Base-by-base conservation (phyloP, 2,329 filamentous ascomycete species). In the Colletotrichum phormii region DNA sequence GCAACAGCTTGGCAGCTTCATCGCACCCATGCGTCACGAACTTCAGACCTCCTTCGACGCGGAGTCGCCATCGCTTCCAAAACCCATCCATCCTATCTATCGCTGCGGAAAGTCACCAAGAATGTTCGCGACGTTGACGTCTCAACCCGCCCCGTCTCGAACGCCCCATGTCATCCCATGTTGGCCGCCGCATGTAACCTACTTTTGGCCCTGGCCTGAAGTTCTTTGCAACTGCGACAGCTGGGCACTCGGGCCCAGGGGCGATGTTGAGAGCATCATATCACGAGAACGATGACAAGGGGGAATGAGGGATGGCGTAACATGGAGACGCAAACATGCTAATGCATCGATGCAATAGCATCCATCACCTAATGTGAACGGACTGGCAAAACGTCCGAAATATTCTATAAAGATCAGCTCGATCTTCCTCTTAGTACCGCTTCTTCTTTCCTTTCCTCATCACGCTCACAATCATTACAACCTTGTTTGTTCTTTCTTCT, bases 1-100 rank as follows among this genome's bases (percentile, higher is more conserved):
- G 71, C 71, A 73, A 71, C 71, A 57, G 33, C 71, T 73, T 73
- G 71, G 71, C 71, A 73, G 71, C 71, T 73, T 73, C 71, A 73
- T 73, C 71, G 18, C 46, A 24, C 33, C 60, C 66, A 64, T 72
- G 66, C 60, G 60, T 60, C 46, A 59, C 55, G 70, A 64, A 64
- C 54, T 53, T 60, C 29, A 53, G 33, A 51, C 37, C n/a, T n/a
- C 58, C 33, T 49, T 60, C 24, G 11, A 33, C 22, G 22, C 22
- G 22, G 63, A 49, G 46, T 55, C 35, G 35, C 58, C 22, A 29
- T 29, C 26, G 22, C 53, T 22, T 26, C 53, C 53, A 29, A n/a
- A 26, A 49, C 18, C 59, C 42, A 49, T 49, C 59, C 42, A 49
- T 49, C 18, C 4, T 49, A 49, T 35, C 15, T 53, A 46, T 13